Conservation (phyloP, 805 yeast species). For the Saccharomycodes ludwigii region DNA sequence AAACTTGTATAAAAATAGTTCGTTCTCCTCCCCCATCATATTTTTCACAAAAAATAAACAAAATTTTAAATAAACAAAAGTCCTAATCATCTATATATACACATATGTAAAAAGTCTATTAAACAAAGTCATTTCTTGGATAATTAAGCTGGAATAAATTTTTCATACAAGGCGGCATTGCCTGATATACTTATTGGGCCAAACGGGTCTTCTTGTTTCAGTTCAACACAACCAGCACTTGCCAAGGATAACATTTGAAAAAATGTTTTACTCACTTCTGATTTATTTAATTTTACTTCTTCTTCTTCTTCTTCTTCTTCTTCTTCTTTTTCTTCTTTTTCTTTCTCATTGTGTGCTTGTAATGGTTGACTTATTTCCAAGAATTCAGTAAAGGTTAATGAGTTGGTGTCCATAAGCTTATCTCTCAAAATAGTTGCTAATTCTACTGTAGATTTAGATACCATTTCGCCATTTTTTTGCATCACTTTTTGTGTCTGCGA, state of each 20-base stretch:
- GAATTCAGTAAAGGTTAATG: constrained; percentile 9
- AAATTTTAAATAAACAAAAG: too few species aligned
- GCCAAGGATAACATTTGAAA: constrained; percentile 78
- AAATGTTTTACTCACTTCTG: constrained; percentile 33
- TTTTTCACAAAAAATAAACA: neutral
- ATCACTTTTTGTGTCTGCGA: constrained; percentile 9
- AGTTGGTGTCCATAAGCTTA: constrained; percentile 9
- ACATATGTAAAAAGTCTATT: neutral
- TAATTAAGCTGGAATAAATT: constrained; percentile 14
- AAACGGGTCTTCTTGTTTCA: constrained; percentile 49
- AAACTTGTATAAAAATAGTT: too few species aligned
- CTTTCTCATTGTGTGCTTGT: constrained; percentile 2
- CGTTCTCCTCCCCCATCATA: too few species aligned
- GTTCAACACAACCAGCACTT: constrained; percentile 53
- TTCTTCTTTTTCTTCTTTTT: constrained; percentile 4
- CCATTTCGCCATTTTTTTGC: constrained; percentile 13
- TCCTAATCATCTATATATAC: constrained; percentile 1
- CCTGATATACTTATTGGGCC: constrained; percentile 44
- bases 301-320: neutral
- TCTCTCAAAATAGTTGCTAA: constrained; percentile 18
- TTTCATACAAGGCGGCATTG: constrained; percentile 27
- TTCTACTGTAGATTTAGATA: constrained; percentile 17
- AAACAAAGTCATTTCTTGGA: neutral
- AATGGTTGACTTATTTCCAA: constrained; percentile 2
- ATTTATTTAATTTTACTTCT: constrained; percentile 8